phyloP scores from a whole-genome alignment of 352 stramenopile species.

The Phytophthora pini region DNA sequence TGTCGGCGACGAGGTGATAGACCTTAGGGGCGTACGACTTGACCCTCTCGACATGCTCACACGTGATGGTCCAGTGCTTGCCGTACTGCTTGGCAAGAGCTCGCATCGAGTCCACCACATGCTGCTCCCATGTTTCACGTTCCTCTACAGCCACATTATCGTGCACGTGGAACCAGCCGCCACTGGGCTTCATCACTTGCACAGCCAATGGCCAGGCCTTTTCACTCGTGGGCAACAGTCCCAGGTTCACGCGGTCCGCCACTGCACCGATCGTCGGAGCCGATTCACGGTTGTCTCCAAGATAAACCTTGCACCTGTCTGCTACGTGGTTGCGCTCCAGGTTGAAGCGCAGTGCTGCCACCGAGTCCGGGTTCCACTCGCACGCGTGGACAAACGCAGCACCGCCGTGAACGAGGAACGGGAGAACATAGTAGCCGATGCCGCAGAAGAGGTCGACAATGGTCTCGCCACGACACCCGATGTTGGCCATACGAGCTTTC shows the following conservation, averaged over 20 bases:
- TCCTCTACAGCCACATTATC: conserved; percentile 94
- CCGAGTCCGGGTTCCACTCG: conserved; percentile 96
- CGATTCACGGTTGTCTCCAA: conserved; percentile 91
- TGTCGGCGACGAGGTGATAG: conserved; percentile 90
- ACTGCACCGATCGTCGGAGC: conserved; percentile 76
- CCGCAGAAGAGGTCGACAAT: conserved; percentile 97
- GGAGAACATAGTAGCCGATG: conserved; percentile 98
- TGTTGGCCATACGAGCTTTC: conserved; percentile 93
- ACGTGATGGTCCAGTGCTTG: conserved; percentile 79
- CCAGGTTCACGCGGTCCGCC: conserved; percentile 95
- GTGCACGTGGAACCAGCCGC: conserved; percentile 96
- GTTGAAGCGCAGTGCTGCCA: conserved; percentile 92
- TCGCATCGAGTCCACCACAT: conserved; percentile 58
- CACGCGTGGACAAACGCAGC: conserved; percentile 92
- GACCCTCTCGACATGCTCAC: conserved; percentile 89
- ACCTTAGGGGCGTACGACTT: conserved; percentile 94
- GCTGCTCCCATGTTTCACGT: conserved; percentile 76
- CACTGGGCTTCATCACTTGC: conserved; percentile 87
- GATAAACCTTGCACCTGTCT: conserved; percentile 75
- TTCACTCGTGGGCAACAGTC: conserved; percentile 94
- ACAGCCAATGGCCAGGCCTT: conserved; percentile 94
- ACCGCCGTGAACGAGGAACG: conserved; percentile 92
- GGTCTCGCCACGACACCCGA: conserved; percentile 85
- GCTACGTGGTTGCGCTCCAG: conserved; percentile 92
- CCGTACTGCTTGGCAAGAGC: conserved; percentile 52